phyloP scores from a whole-genome alignment of 176 grass and related monocot species.

The Avena insularis region DNA sequence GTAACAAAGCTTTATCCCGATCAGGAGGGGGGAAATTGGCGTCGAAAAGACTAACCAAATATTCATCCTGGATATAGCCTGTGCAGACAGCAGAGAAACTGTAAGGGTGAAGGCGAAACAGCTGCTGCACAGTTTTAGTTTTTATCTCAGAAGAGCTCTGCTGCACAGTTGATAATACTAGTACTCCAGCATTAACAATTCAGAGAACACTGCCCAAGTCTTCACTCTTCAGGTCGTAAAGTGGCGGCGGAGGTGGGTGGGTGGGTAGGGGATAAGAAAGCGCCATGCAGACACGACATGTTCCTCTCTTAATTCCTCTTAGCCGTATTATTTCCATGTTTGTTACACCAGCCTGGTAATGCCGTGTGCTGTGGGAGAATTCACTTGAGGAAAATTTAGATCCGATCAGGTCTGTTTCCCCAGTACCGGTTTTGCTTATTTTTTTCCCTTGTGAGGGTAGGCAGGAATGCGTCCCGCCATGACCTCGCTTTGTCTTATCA shows the following conservation, averaged over 20 bases:
- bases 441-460: neutral
- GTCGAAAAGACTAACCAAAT: neutral
- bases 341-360: slow-evolving; percentile 43
- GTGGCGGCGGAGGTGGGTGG: neutral
- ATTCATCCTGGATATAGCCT: neutral
- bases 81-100: neutral
- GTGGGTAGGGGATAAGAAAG: neutral
- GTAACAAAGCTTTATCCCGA: neutral
- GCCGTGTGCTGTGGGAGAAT: neutral
- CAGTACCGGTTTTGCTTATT: neutral
- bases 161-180: neutral
- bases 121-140: no score
- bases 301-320: neutral
- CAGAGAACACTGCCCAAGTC: neutral
- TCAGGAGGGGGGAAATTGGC: neutral
- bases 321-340: slow-evolving; percentile 28
- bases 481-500: slow-evolving; percentile 30
- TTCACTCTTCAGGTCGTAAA: neutral
- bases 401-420: neutral
- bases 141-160: neutral
- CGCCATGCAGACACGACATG: neutral
- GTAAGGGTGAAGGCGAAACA: neutral
- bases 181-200: neutral
- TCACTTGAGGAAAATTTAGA: neutral
- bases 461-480: slow-evolving; percentile 18